These are phyloP conservation scores for Coelastrella sp. DNA, from an alignment of 139 green algal genomes.

Conservation along the genomic window DNA sequence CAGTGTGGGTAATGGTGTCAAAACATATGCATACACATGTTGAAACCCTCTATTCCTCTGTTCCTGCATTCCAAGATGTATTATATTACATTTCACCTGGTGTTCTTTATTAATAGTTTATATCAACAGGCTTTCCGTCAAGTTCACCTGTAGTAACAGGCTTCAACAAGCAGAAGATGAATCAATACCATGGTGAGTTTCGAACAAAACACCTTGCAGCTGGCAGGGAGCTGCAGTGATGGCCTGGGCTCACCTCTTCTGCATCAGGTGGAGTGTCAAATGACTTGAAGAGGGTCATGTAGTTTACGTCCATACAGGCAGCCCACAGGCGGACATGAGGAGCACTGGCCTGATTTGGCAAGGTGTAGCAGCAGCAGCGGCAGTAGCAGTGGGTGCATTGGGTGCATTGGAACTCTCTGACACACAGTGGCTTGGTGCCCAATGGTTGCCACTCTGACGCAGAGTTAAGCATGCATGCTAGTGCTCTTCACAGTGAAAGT, in stretches of 20 bases:
- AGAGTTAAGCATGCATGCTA: too few relatives aligned
- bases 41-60: neutral
- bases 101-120: too few relatives aligned
- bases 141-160: too few relatives aligned
- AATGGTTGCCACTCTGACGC: too few relatives aligned
- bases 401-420: too few relatives aligned
- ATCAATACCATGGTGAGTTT: too few relatives aligned
- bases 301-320: conserved; percentile 25
- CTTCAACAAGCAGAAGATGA: too few relatives aligned
- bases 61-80: too few relatives aligned
- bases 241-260: neutral
- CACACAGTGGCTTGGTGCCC: too few relatives aligned
- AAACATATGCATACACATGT: neutral
- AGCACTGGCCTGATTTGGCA: neutral
- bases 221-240: neutral
- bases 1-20: neutral
- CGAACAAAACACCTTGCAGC: neutral
- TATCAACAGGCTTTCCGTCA: too few relatives aligned
- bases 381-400: neutral
- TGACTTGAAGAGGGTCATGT: neutral
- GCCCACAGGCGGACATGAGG: conserved; percentile 33
- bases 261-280: neutral
- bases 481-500: neutral
- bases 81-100: too few relatives aligned
- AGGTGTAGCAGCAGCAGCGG: neutral